Conservation (phyloP, 2,329 filamentous ascomycete genomes). For the Orbilia blumenaviensis region DNA sequence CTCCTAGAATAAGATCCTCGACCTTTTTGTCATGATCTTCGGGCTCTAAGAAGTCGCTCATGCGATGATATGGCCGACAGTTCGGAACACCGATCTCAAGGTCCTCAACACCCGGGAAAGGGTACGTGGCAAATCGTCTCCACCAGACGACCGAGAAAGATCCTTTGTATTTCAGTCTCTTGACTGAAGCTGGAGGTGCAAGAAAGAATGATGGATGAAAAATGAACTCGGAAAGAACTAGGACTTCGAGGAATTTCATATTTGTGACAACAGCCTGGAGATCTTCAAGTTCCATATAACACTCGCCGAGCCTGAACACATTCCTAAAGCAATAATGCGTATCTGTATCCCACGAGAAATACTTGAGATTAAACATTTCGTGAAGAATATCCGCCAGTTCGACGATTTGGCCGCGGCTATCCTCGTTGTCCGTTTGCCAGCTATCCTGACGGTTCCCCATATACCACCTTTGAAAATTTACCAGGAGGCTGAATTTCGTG, state of each 20-base stretch:
- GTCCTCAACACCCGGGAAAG: neutral
- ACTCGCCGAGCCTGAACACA: neutral
- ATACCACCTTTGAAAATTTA: neutral
- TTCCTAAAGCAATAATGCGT: neutral
- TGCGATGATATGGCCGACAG: too few relatives aligned
- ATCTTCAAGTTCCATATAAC: neutral
- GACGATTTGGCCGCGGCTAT: neutral
- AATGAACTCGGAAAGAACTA: neutral
- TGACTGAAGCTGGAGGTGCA: neutral
- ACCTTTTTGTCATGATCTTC: neutral
- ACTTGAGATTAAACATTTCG: neutral
- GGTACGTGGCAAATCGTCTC: constrained; percentile 2
- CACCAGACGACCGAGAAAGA: neutral
- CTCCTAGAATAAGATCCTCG: neutral
- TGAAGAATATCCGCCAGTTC: neutral
- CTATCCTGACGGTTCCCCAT: too few relatives aligned
- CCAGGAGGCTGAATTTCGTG: neutral
- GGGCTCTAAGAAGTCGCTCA: neutral
- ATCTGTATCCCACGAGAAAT: neutral
- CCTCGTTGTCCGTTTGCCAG: neutral
- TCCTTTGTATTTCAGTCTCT: neutral
- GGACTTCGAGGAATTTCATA: neutral
- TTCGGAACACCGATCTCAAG: neutral
- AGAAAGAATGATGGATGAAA: constrained; percentile 31
- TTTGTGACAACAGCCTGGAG: neutral